A percentile compares a stretch with the other conserved stretches of the same genome.
Conservation (phyloP, 2,329 filamentous ascomycete genomes). For the Anisogramma anomala region DNA sequence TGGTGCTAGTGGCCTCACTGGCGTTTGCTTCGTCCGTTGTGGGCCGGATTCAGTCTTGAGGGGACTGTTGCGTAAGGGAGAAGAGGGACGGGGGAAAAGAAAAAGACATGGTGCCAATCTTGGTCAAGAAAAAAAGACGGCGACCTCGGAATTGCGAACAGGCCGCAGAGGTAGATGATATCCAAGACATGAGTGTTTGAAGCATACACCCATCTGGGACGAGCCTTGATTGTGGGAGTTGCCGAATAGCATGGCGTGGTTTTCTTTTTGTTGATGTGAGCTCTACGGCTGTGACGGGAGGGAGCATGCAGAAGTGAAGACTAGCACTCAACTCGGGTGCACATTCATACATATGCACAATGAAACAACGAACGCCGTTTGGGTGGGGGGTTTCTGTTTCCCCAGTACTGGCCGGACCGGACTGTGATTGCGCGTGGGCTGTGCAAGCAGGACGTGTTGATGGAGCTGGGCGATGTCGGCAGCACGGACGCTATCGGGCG, state of each 20-base stretch:
- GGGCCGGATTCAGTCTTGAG: constrained; percentile 7
- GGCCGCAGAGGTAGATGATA: no score
- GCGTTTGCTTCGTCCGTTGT: constrained; percentile 19
- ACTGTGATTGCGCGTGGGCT: no score
- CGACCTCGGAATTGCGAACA: no score
- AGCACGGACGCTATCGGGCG: no score
- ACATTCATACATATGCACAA: no score
- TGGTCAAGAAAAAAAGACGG: no score
- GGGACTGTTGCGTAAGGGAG: neutral
- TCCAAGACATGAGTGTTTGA: neutral
- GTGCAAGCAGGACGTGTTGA: no score
- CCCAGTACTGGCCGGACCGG: no score
- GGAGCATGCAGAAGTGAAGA: neutral
- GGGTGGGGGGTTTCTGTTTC: no score
- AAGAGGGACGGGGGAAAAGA: neutral
- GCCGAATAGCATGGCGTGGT: neutral
- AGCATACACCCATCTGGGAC: neutral
- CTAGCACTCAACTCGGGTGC: no score
- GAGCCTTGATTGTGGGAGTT: neutral
- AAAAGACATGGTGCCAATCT: neutral
- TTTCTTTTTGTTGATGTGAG: neutral
- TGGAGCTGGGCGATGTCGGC: no score
- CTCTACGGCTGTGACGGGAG: neutral
- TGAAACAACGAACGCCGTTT: no score
- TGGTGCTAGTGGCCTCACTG: constrained; percentile 22